Conservation (phyloP, 345 rosid species). For the Citrus australasica region DNA sequence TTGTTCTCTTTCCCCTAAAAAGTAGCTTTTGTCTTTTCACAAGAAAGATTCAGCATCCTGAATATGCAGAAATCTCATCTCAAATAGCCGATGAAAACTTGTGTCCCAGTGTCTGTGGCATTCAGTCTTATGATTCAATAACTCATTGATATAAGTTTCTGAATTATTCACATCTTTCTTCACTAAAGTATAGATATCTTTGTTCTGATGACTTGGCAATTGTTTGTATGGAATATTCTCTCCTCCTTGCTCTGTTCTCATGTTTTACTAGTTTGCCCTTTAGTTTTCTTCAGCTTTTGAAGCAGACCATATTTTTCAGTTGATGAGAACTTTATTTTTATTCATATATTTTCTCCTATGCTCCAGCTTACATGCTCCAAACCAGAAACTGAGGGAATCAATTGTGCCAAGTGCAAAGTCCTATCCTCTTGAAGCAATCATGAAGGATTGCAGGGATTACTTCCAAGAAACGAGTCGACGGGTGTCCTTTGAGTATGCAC, state of each 20-base stretch:
- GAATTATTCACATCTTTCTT: background rate
- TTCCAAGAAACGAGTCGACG: slow-evolving; percentile 72
- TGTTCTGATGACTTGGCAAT: background rate
- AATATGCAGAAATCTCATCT: background rate
- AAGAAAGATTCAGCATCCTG: background rate
- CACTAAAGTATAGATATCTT: background rate
- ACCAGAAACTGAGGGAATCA: slow-evolving; percentile 79
- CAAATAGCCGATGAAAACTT: background rate
- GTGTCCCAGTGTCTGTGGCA: background rate
- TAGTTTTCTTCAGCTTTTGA: background rate
- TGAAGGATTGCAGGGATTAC: slow-evolving; percentile 92
- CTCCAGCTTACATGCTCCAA: slow-evolving; percentile 88
- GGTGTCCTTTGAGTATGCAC: slow-evolving; percentile 92
- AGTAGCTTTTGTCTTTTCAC: background rate
- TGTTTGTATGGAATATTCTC: background rate
- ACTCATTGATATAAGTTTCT: background rate
- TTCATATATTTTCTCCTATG: slow-evolving; percentile 9
- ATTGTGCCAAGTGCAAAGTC: slow-evolving; percentile 97
- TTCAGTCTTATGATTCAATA: background rate
- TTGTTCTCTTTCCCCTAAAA: background rate
- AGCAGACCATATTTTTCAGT: background rate
- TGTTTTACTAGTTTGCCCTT: background rate
- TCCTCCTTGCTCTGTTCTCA: background rate
- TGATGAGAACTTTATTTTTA: background rate
- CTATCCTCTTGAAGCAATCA: slow-evolving; percentile 84